These are phyloP conservation scores for Neurospora sp. DNA, from an alignment of 495 filamentous ascomycete species.

Conservation along the genomic window DNA sequence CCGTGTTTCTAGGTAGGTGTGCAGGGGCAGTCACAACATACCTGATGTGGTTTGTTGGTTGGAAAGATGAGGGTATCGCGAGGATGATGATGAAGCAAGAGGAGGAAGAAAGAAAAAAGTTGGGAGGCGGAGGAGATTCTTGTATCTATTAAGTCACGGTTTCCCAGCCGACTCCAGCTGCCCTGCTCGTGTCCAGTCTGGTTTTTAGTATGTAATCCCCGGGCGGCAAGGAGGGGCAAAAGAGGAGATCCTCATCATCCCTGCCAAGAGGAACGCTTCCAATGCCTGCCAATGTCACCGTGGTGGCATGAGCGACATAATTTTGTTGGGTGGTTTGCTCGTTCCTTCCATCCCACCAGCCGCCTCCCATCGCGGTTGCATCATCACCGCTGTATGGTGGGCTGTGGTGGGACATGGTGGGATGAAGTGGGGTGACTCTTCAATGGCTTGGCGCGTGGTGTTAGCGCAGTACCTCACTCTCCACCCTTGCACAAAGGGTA, in stretches of 20 bases:
- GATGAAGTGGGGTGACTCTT: neutral
- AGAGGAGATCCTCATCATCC: neutral
- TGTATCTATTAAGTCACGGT: neutral
- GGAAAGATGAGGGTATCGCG: neutral
- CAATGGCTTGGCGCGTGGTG: neutral
- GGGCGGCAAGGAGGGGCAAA: neutral
- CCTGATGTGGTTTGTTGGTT: neutral
- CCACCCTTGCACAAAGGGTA: neutral
- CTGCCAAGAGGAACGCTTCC: neutral
- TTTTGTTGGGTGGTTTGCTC: constrained; percentile 12
- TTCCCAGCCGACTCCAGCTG: neutral
- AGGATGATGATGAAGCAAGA: neutral
- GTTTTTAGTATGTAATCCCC: neutral
- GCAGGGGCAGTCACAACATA: neutral
- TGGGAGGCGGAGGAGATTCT: neutral
- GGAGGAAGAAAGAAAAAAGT: neutral
- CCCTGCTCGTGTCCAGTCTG: neutral
- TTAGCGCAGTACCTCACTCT: neutral
- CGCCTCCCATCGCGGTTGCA: constrained; percentile 13
- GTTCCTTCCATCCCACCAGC: neutral
- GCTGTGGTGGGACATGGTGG: neutral
- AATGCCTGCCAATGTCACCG: constrained; percentile 1
- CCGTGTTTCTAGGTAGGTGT: neutral
- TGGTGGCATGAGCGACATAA: constrained; percentile 30
- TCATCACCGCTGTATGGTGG: constrained; percentile 5